Evolutionary conservation across 129 eudicot species (phyloP).

Genomic region (Chrysanthemum seticuspe): DNA sequence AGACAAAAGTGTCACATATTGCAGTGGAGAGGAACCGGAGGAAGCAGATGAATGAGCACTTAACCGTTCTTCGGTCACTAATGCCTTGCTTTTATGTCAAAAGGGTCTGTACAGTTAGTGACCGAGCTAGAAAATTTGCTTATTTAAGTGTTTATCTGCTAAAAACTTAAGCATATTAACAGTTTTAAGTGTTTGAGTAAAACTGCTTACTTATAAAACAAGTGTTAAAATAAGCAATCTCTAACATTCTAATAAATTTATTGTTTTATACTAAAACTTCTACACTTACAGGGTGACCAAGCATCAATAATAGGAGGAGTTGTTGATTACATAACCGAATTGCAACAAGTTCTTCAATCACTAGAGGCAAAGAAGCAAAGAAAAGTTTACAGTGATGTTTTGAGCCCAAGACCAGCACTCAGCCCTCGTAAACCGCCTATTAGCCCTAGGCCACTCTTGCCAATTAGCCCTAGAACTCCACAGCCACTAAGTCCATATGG

Average conservation of each 20-base stretch:
- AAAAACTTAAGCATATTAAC: too few relatives aligned
- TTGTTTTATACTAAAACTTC: background rate
- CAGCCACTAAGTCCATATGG: slow-evolving; percentile 63
- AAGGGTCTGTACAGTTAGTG: slow-evolving; percentile 40
- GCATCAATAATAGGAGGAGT: slow-evolving; percentile 87
- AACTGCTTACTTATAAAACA: too few relatives aligned
- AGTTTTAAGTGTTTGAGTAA: too few relatives aligned
- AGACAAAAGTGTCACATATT: slow-evolving; percentile 59
- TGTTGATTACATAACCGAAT: slow-evolving; percentile 67
- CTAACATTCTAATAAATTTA: background rate
- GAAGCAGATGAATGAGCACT: slow-evolving; percentile 94
- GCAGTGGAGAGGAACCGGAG: slow-evolving; percentile 89
- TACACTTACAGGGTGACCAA: slow-evolving; percentile 60
- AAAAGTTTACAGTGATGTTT: slow-evolving; percentile 54
- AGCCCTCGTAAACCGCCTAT: slow-evolving; percentile 77
- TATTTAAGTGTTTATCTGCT: background rate
- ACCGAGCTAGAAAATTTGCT: background rate
- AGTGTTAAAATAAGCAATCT: too few relatives aligned
- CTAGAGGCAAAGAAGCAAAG: slow-evolving; percentile 82
- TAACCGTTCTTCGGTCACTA: slow-evolving; percentile 70
- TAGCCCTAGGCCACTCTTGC: slow-evolving; percentile 63
- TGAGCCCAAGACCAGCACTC: slow-evolving; percentile 62
- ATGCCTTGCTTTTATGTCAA: slow-evolving; percentile 98
- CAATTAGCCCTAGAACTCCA: slow-evolving; percentile 80
- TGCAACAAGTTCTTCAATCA: slow-evolving; percentile 76